Evolutionary conservation across 495 filamentous ascomycete genomes (phyloP).

Genomic region (Lophium mytilinum): DNA sequence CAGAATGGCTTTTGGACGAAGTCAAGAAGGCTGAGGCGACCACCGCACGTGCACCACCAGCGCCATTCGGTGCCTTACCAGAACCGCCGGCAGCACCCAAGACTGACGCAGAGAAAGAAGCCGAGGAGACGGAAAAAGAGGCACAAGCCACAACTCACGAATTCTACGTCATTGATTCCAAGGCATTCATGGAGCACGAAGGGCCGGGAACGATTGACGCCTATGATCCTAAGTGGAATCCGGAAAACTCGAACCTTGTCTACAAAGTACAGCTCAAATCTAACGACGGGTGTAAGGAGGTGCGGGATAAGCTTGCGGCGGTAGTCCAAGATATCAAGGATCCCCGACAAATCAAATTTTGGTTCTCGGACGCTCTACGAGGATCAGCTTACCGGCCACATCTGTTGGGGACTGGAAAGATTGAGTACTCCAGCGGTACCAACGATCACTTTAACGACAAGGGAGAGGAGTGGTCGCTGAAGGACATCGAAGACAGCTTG

Average conservation of each 20-base stretch:
- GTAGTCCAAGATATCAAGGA: constrained; percentile 22
- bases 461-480: constrained; percentile 11
- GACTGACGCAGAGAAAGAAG: constrained; percentile 1
- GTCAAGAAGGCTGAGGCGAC: constrained; percentile 9
- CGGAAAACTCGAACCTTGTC: constrained; percentile 7
- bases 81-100: not conserved
- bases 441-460: constrained; percentile 12
- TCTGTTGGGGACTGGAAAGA: constrained; percentile 18
- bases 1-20: constrained; percentile 22
- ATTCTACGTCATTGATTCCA: constrained; percentile 26
- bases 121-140: constrained; percentile 3
- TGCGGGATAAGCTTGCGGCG: constrained; percentile 18
- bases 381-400: constrained; percentile 15
- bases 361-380: constrained; percentile 21
- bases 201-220: constrained; percentile 25
- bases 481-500: constrained; percentile 6
- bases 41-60: not conserved
- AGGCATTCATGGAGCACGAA: constrained; percentile 19
- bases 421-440: constrained; percentile 21
- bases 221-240: constrained; percentile 19
- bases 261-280: constrained; percentile 8
- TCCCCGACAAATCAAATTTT: constrained; percentile 26
- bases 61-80: not conserved
- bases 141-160: constrained; percentile 5
- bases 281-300: constrained; percentile 11